phyloP scores from a whole-genome alignment of 352 stramenopile genomes.

The Globisporangium middletonii region DNA sequence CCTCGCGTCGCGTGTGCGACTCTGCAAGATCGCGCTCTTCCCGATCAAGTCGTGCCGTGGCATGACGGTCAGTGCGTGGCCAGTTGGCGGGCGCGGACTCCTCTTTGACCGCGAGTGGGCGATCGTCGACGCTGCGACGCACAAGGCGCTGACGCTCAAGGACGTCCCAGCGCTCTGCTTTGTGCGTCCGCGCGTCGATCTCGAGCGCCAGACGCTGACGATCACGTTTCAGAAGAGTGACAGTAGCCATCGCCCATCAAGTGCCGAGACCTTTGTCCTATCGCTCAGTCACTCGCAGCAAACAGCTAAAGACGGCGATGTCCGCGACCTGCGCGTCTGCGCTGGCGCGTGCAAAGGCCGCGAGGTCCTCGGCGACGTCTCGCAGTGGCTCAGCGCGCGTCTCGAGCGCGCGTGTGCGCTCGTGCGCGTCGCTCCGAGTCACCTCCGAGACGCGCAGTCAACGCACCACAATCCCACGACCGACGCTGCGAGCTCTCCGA shows the following conservation, averaged over 20 bases:
- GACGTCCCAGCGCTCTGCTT: constrained; percentile 52
- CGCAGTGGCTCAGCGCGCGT: constrained; percentile 56
- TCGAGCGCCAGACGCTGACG: constrained; percentile 45
- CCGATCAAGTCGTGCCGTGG: constrained; percentile 75
- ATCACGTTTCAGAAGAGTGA: constrained; percentile 25
- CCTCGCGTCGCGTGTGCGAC: constrained; percentile 10
- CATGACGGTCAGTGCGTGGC: constrained; percentile 50
- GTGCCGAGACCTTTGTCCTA: constrained; percentile 31
- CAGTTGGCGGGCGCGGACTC: constrained; percentile 48
- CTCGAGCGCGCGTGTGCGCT: constrained; percentile 59
- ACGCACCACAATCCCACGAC: constrained; percentile 2
- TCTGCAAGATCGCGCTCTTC: constrained; percentile 60
- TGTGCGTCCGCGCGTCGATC: constrained; percentile 54
- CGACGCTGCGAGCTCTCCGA: background rate
- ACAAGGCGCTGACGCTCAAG: constrained; percentile 51
- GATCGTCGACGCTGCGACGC: constrained; percentile 48
- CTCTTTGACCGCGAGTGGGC: constrained; percentile 74
- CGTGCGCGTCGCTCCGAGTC: constrained; percentile 50
- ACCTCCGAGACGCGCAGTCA: constrained; percentile 27
- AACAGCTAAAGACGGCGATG: constrained; percentile 13
- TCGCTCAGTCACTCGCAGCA: constrained; percentile 19
- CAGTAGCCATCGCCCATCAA: too few species aligned
- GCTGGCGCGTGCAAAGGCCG: constrained; percentile 40
- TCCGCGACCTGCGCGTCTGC: constrained; percentile 50
- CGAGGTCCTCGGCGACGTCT: constrained; percentile 42